Conservation (phyloP, 1,139 yeast genomes). For the Sugiyamaella castrensis region DNA sequence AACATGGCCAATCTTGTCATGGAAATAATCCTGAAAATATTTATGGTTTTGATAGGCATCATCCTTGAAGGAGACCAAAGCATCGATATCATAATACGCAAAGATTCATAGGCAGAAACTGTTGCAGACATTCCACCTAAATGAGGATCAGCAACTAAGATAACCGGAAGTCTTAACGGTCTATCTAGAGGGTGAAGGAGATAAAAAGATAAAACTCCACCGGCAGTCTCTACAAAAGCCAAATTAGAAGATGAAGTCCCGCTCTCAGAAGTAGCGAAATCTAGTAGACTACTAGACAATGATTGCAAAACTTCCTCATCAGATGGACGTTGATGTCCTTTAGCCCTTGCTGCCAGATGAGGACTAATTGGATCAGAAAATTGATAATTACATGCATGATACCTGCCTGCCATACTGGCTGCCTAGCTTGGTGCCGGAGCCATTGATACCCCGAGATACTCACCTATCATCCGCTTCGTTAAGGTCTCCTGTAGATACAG, state of each 20-base stretch:
- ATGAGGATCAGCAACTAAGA: slow-evolving; percentile 30
- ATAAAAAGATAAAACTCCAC: slow-evolving; percentile 33
- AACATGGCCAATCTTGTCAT: slow-evolving; percentile 13
- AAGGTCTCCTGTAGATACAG: slow-evolving; percentile 31
- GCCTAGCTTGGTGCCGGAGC: too few species aligned
- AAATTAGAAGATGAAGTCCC: slow-evolving; percentile 9
- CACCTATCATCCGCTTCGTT: slow-evolving; percentile 25
- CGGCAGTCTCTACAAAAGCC: slow-evolving; percentile 32
- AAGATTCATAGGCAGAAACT: slow-evolving; percentile 30
- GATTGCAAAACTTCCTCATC: slow-evolving; percentile 12
- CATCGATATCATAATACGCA: slow-evolving; percentile 27
- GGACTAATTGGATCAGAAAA: slow-evolving; percentile 30
- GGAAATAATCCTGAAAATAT: slow-evolving; percentile 25
- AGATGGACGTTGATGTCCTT: slow-evolving; percentile 11
- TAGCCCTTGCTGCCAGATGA: slow-evolving; percentile 27
- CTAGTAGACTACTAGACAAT: slow-evolving; percentile 13
- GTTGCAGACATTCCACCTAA: slow-evolving; percentile 33
- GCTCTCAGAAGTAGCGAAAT: background rate
- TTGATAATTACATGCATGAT: slow-evolving; percentile 27
- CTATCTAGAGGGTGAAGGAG: slow-evolving; percentile 31
- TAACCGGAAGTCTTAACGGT: slow-evolving; percentile 29
- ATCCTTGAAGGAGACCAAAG: slow-evolving; percentile 25
- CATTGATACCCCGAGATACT: background rate
- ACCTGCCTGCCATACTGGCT: too few species aligned
- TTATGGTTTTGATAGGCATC: slow-evolving; percentile 25